Base-by-base conservation (phyloP, 768 basidiomycete species). In the Boletus subparvulus region DNA sequence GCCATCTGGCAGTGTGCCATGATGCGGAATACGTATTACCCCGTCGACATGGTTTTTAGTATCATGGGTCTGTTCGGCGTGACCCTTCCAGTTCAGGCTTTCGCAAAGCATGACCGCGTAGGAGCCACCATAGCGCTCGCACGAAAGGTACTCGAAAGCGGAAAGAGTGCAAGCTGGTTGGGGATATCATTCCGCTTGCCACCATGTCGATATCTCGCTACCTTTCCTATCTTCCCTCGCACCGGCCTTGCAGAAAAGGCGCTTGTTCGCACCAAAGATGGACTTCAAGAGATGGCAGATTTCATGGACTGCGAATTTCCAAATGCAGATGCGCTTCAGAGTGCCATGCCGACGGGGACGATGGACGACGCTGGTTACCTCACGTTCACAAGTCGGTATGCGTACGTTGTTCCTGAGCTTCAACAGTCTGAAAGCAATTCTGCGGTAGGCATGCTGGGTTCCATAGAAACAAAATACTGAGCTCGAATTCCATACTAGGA, bases 241-340 rank as follows among this genome's bases (percentile, higher is more conserved):
- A 49, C 48, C 8, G 48, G 48, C 24, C 26, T 50, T 19, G 48
- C 26, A 28, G 48, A 50, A 50, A 50, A 50, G 48, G 48, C 48
- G 36, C 48, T 50, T 24, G 36, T 41, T 50, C 48, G 26, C 26
- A 50, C 48, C 36, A 50, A 40, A 36, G 3, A 9, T 19, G 49
- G 49, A 12, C 40, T 50, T 30, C 49, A 50, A 12, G 49, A 50
- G 13, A 50, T 50, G 49, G 37, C 37, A 8, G 37, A 42, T 30
- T 50, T 50, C 36, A 41, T 50, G 49, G 49, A 50, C 24, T 50
- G 49, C n/a, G 49, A 50, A 41, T 50, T 50, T 28, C 36, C 36
- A n/a, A 50, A 50, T 14, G 36, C n/a, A 41, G n/a, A 50, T 28
- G 37, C 49, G 3, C 49, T 50, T 12, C 26, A 50, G 37, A 41